Evolutionary conservation across 352 stramenopile species (phyloP).

Genomic region (Globisporangium megalacanthum): DNA sequence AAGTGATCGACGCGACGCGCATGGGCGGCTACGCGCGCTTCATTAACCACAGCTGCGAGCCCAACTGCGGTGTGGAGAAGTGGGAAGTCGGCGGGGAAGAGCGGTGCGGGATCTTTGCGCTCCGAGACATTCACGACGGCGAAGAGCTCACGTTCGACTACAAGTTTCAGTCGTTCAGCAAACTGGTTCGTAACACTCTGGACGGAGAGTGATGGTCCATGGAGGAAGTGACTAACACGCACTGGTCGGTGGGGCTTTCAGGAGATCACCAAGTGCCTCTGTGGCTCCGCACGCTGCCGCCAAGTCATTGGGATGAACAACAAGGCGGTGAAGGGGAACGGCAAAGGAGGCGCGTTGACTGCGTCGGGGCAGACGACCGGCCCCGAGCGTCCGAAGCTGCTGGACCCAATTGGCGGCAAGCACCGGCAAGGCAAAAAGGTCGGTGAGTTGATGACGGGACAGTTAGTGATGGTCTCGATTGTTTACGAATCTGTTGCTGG

Average conservation of each 20-base stretch:
- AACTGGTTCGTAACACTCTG: slow-evolving; percentile 24
- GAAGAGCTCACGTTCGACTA: slow-evolving; percentile 96
- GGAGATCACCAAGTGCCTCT: slow-evolving; percentile 73
- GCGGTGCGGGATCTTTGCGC: slow-evolving; percentile 94
- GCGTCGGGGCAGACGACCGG: background rate
- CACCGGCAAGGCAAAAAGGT: slow-evolving; percentile 41
- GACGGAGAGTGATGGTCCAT: background rate
- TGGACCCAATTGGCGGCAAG: slow-evolving; percentile 41
- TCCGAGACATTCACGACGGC: slow-evolving; percentile 78
- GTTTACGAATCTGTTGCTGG: background rate
- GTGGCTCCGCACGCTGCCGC: slow-evolving; percentile 52
- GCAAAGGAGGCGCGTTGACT: slow-evolving; percentile 7
- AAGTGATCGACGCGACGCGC: slow-evolving; percentile 87
- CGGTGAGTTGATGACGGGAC: no score
- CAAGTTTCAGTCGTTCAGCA: slow-evolving; percentile 82
- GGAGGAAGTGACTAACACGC: slow-evolving; percentile 14
- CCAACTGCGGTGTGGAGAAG: slow-evolving; percentile 93
- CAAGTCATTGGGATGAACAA: slow-evolving; percentile 75
- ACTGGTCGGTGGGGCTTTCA: slow-evolving; percentile 13
- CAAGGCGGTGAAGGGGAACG: slow-evolving; percentile 21
- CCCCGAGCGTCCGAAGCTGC: slow-evolving; percentile 19
- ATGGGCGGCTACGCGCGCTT: slow-evolving; percentile 91
- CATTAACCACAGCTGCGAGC: slow-evolving; percentile 95
- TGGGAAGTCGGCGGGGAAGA: slow-evolving; percentile 91
- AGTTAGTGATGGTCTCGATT: no score